phyloP scores from a whole-genome alignment of 2,329 filamentous ascomycete genomes.

The Aspergillus alliaceus region DNA sequence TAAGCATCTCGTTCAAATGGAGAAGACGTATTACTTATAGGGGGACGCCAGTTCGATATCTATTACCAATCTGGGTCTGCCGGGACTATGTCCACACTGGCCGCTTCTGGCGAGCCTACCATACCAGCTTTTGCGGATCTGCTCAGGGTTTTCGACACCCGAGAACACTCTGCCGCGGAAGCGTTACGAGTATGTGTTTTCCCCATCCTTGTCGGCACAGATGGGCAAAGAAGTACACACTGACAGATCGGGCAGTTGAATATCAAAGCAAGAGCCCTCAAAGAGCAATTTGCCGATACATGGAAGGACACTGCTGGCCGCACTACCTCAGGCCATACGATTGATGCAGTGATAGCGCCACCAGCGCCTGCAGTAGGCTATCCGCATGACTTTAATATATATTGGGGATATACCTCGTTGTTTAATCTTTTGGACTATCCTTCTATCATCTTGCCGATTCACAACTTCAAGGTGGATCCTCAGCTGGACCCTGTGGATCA shows the following conservation, averaged over 20 bases:
- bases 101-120: background rate
- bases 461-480: background rate
- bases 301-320: background rate
- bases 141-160: background rate
- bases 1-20: too few relatives aligned
- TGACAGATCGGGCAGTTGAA: background rate
- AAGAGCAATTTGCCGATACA: background rate
- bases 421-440: slow-evolving; percentile 9
- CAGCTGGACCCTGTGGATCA: background rate
- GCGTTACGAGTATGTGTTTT: background rate
- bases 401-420: slow-evolving; percentile 3
- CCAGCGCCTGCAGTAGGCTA: background rate
- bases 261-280: background rate
- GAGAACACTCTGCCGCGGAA: background rate
- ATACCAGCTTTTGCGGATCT: slow-evolving; percentile 1
- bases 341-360: slow-evolving; percentile 2
- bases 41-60: background rate
- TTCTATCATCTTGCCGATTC: background rate
- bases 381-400: slow-evolving; percentile 1
- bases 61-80: background rate
- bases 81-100: background rate
- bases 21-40: too few relatives aligned
- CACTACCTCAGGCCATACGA: background rate
- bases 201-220: background rate
- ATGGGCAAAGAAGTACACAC: background rate